Conservation (phyloP, 2,329 filamentous ascomycete species). For the Neonectria neomacrospora region DNA sequence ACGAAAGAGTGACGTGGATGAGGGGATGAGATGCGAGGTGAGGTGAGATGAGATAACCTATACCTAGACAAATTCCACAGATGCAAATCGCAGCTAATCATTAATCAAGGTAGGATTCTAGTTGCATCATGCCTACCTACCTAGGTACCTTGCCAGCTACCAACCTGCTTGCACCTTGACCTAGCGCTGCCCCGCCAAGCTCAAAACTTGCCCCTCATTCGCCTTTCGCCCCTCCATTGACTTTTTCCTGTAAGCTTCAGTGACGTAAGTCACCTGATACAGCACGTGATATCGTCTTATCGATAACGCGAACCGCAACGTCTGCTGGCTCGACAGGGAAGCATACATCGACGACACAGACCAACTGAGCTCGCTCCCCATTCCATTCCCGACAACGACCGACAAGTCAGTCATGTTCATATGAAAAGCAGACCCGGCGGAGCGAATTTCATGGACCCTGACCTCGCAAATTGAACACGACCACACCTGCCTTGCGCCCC, state of each 20-base stretch:
- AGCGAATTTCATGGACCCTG: constrained; percentile 37
- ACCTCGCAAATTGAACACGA: constrained; percentile 26
- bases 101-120: constrained; percentile 28
- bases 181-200: constrained; percentile 39
- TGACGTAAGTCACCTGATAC: constrained; percentile 27
- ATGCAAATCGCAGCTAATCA: constrained; percentile 34
- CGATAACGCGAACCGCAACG: constrained; percentile 35
- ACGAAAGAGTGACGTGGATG: neutral
- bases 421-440: constrained; percentile 32
- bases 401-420: constrained; percentile 39
- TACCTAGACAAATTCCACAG: constrained; percentile 34
- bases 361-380: constrained; percentile 24
- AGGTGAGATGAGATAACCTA: constrained; percentile 33
- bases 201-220: constrained; percentile 39
- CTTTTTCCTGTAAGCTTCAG: constrained; percentile 34
- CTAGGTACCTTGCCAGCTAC: too few relatives aligned
- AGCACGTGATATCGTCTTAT: constrained; percentile 39
- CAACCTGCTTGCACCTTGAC: constrained; percentile 1
- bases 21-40: constrained; percentile 6
- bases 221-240: constrained; percentile 41
- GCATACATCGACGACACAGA: constrained; percentile 40
- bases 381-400: constrained; percentile 29
- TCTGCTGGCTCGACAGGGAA: constrained; percentile 37
- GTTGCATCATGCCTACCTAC: constrained; percentile 2
- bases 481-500: constrained; percentile 5